Evolutionary conservation across 2,329 filamentous ascomycete genomes (phyloP).

Genomic region (Paracoccidioides brasiliensis): DNA sequence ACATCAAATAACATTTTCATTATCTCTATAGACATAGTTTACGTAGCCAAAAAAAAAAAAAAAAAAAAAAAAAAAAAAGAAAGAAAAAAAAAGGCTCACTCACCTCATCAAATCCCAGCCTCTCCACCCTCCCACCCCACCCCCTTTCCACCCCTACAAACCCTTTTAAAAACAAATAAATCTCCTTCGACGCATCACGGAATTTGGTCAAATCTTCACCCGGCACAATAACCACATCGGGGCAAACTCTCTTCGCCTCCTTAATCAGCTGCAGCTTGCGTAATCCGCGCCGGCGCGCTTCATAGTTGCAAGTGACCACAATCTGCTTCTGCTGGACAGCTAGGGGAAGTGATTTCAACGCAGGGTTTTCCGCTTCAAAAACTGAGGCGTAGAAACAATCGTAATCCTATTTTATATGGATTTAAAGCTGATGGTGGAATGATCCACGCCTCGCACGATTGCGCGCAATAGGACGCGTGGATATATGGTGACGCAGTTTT

Average conservation of each 20-base stretch:
- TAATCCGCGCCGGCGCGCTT: constrained; percentile 53
- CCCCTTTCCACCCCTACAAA: constrained; percentile 36
- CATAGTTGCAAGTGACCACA: constrained; percentile 87
- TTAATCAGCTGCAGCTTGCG: constrained; percentile 73
- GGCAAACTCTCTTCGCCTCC: constrained; percentile 67
- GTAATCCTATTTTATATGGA: constrained; percentile 27
- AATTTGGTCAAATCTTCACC: constrained; percentile 81
- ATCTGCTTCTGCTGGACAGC: constrained; percentile 91
- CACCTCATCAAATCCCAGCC: constrained; percentile 83
- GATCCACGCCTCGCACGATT: too few relatives aligned
- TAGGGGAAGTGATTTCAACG: constrained; percentile 58
- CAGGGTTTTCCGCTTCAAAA: constrained; percentile 67
- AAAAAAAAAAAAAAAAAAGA: not conserved
- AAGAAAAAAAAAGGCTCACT: constrained; percentile 15
- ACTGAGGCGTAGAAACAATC: constrained; percentile 88
- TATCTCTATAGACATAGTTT: not conserved
- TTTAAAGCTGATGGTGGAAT: not conserved
- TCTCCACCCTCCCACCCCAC: constrained; percentile 67
- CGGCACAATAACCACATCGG: constrained; percentile 71
- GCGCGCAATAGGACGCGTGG: too few relatives aligned
- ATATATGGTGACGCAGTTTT: too few relatives aligned
- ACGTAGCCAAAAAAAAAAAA: not conserved
- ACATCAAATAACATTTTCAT: constrained; percentile 4
- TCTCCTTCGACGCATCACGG: constrained; percentile 67
- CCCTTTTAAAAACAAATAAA: constrained; percentile 59